Evolutionary conservation across 345 rosid species (phyloP), one percentile per base, ranked within the genome.

Genomic region (Pistacia vera): DNA sequence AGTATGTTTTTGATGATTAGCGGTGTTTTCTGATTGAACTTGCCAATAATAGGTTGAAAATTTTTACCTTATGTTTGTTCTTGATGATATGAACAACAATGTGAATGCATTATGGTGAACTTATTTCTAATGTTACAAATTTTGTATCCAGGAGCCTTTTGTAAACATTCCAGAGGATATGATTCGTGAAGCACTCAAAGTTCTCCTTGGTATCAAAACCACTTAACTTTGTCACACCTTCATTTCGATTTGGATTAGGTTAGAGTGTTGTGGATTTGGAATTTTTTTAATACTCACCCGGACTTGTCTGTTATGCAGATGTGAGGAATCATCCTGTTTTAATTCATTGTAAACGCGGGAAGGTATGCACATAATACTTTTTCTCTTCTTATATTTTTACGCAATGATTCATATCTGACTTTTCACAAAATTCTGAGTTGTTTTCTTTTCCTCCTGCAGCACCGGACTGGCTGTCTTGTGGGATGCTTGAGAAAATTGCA

Each of bases 401-500:
- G n/a, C 11, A 20, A 17, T 3, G 35, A 6, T 72, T 12, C 51
- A 49, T 52, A 2, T 63, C 22, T 25, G 41, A 66, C 49, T 75
- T 20, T 64, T 48, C 16, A 64, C 4, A 51, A 17, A 17, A 59
- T 63, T 68, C 66, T 30, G 48, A 63, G 61, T 25, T 56, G 36
- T 25, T 16, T 3, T 28, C 61, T 65, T 38, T 66, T 30, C 16
- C 69, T 22, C 70, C 44, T 85, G 54, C 91, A 95, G 99, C 99
- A 95, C 66, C 96, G 99, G 59, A 95, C 99, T 10, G 98, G 99
- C 61, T 92, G 96, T 81, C 81, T 93, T 3, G 98, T 95, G 13
- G 99, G 98, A 44, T 95, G 99, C 88, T 79, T 95, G 85, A 92
- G 99, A 81, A 95, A 92, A 81, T 76, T 92, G 74, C 98, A 95